A percentile compares a stretch with the other conserved stretches of the same genome.
These are phyloP conservation scores for Colletotrichum sp. DNA, from an alignment of 2,329 filamentous ascomycete species.

Conservation along the genomic window DNA sequence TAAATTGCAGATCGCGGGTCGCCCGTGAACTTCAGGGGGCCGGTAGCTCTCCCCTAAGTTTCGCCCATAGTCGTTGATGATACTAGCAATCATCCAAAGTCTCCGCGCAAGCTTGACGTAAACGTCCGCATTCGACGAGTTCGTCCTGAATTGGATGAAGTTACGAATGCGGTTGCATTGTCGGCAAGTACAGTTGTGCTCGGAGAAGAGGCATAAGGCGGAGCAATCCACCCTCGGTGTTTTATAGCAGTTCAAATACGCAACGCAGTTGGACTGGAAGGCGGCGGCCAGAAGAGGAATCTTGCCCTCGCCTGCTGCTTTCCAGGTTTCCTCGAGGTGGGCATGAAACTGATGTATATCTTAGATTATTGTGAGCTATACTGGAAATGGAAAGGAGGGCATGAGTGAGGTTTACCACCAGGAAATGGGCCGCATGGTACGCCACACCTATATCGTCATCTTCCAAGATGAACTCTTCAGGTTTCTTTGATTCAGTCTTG, in stretches of 20 bases:
- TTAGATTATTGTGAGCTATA: accelerated
- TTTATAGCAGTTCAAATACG: not conserved
- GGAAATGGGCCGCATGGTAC: not conserved
- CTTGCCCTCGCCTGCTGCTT: not conserved
- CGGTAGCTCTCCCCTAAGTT: accelerated
- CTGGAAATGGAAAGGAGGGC: accelerated
- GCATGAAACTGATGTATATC: accelerated
- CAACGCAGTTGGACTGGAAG: not conserved
- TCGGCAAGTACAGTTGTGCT: not conserved
- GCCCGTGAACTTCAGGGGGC: not conserved
- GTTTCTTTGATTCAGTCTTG: not conserved
- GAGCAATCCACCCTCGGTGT: accelerated
- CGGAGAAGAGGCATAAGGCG: not conserved
- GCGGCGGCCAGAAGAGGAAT: not conserved
- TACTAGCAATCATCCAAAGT: not conserved
- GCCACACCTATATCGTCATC: not conserved
- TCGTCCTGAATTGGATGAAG: no score
- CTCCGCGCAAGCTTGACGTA: not conserved
- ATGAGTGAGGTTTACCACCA: not conserved
- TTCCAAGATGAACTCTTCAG: not conserved
- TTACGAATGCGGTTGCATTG: not conserved
- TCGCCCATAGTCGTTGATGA: not conserved
- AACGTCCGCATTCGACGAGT: no score
- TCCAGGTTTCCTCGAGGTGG: not conserved
- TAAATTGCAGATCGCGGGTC: not conserved